Evolutionary conservation across 129 eudicot species (phyloP), one percentile per base, ranked within the genome.

Genomic region (Pittosporum tobira): DNA sequence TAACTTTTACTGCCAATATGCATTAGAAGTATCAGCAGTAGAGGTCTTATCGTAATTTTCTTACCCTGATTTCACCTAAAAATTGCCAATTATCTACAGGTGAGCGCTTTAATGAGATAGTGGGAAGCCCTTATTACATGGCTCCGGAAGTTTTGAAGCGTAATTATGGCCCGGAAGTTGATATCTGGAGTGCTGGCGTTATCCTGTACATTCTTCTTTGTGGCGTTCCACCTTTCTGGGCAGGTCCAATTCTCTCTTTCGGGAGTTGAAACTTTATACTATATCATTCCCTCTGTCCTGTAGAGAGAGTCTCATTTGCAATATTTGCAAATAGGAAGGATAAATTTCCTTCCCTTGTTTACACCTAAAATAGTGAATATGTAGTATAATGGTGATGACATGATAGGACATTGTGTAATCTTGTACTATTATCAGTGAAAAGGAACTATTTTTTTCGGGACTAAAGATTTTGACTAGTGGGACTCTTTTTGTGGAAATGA

Each of bases 141-240:
- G 87, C 87, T 53, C 87, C 87, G 2, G 87, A 81, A 65, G 87
- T 81, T 48, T 47, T 81, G 28, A 66, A 66, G 52, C 77, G 77
- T 23, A 71, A 47, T 52, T 81, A 81, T 52, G 87, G 87, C 48
- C 87, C 73, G 18, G 87, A 81, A 69, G 34, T 61, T 67, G 87
- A 81, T 23, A 83, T 81, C 21, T 81, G 87, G 87, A 81, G 87
- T 70, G 87, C 87, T 7, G 83, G 83, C 14, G 76, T 81, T 62
- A 81, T 81, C 58, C 75, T 79, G 23, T 79, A 79, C 70, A 79
- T 79, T 51, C 65, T 79, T 38, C 63, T 79, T 52, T 72, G 75
- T 0, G 80, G 87, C 1, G 87, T 76, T 70, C 87, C 87, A 7
- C 87, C 87, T 14, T 81, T 81, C 43, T 81, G 87, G 87, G 87